These are phyloP conservation scores for Trichophyton equinum DNA, from an alignment of 2,329 filamentous ascomycete genomes.

Conservation along the genomic window DNA sequence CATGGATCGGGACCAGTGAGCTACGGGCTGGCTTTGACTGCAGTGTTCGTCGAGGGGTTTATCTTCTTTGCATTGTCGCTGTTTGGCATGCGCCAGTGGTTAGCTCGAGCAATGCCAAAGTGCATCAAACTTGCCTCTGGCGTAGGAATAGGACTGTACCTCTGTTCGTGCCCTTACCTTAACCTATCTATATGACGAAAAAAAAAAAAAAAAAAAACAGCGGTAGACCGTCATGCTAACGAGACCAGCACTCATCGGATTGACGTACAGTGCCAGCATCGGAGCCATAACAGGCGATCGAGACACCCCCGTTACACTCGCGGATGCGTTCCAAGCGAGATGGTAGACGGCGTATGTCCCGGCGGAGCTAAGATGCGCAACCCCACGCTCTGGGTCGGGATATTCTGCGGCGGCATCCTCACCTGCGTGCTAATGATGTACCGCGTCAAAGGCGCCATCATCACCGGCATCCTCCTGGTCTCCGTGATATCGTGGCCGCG, in stretches of 20 bases:
- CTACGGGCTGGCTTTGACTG: constrained; percentile 65
- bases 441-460: constrained; percentile 75
- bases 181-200: neutral
- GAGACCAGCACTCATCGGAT: constrained; percentile 41
- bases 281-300: constrained; percentile 59
- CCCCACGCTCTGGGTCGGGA: constrained; percentile 75
- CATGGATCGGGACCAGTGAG: constrained; percentile 62
- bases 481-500: constrained; percentile 84
- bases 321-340: constrained; percentile 50
- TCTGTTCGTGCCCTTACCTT: constrained; percentile 25
- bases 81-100: constrained; percentile 74
- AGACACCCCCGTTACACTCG: constrained; percentile 58
- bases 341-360: constrained; percentile 45
- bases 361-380: constrained; percentile 62
- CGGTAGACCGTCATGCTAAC: neutral
- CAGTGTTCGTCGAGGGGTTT: constrained; percentile 79
- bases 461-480: constrained; percentile 68
- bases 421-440: constrained; percentile 75
- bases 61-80: constrained; percentile 71
- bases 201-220: neutral
- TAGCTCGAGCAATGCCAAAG: constrained; percentile 67
- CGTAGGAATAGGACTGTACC: constrained; percentile 73
- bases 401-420: constrained; percentile 72
- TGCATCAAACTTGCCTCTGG: constrained; percentile 80
- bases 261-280: constrained; percentile 71